phyloP scores from a whole-genome alignment of 2,329 filamentous ascomycete species.

The Hymenoscyphus fraxineus region DNA sequence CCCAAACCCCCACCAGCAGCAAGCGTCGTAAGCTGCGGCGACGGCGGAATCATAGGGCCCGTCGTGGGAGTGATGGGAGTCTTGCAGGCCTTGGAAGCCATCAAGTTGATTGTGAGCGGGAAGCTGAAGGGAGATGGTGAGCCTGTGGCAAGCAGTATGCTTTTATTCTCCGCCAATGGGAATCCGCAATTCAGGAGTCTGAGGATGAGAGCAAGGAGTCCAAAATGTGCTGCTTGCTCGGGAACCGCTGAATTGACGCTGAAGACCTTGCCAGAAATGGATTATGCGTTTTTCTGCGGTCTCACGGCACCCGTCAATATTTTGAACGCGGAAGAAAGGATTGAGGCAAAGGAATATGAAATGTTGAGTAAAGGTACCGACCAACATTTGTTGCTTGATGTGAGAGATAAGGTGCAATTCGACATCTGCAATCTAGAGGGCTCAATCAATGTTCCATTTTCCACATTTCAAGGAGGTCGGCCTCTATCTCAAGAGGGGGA shows the following conservation, averaged over 20 bases:
- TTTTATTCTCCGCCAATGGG: constrained; percentile 52
- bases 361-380: constrained; percentile 24
- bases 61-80: constrained; percentile 93
- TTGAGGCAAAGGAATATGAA: constrained; percentile 60
- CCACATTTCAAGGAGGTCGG: constrained; percentile 40
- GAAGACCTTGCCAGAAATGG: constrained; percentile 59
- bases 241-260: constrained; percentile 57
- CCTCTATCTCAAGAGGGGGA: constrained; percentile 10
- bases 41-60: constrained; percentile 87
- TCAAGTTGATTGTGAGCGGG: constrained; percentile 67
- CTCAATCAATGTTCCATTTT: constrained; percentile 72
- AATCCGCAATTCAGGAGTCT: constrained; percentile 66
- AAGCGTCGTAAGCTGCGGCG: constrained; percentile 80
- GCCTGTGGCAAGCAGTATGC: constrained; percentile 28
- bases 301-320: constrained; percentile 50
- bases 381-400: constrained; percentile 68
- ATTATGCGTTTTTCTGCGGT: constrained; percentile 87
- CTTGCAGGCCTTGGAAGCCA: constrained; percentile 81
- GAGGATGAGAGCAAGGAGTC: constrained; percentile 64
- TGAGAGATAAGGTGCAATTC: constrained; percentile 80
- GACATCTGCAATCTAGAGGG: constrained; percentile 72
- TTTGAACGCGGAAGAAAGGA: constrained; percentile 61
- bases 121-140: constrained; percentile 19
- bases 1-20: constrained; percentile 80
- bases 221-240: constrained; percentile 75